These are phyloP conservation scores for Chlorencoelia australis DNA, from an alignment of 2,329 filamentous ascomycete genomes.

Conservation along the genomic window DNA sequence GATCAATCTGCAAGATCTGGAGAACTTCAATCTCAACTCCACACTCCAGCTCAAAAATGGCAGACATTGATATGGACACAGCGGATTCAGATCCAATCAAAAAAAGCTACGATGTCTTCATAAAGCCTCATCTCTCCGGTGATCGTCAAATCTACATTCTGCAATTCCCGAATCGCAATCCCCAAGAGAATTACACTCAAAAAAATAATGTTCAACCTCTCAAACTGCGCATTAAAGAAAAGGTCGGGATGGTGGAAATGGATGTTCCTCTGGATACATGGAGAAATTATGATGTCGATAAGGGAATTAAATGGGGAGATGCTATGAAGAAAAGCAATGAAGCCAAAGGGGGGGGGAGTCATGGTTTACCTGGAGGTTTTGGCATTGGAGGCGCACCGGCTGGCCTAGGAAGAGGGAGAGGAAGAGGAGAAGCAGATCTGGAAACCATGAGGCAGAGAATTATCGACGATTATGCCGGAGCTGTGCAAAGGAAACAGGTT, in stretches of 20 bases:
- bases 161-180: slow-evolving; percentile 75
- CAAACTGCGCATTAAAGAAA: slow-evolving; percentile 72
- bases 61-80: not conserved
- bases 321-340: slow-evolving; percentile 49
- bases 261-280: slow-evolving; percentile 70
- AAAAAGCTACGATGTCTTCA: slow-evolving; percentile 72
- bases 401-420: slow-evolving; percentile 28
- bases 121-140: slow-evolving; percentile 60
- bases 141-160: slow-evolving; percentile 66
- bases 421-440: slow-evolving; percentile 26
- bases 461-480: slow-evolving; percentile 51
- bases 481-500: slow-evolving; percentile 59
- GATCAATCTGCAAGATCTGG: too few species aligned
- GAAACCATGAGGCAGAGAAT: slow-evolving; percentile 27
- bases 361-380: slow-evolving; percentile 65
- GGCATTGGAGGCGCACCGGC: slow-evolving; percentile 42
- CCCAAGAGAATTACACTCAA: slow-evolving; percentile 47
- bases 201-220: slow-evolving; percentile 46
- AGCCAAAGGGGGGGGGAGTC: slow-evolving; percentile 49
- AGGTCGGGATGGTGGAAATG: slow-evolving; percentile 77
- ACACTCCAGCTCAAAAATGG: slow-evolving; percentile 5
- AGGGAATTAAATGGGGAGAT: slow-evolving; percentile 75
- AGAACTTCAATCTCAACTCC: too few species aligned
- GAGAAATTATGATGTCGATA: slow-evolving; percentile 69
- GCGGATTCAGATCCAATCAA: slow-evolving; percentile 56